Evolutionary conservation across 345 rosid species (phyloP).

Genomic region (Microcos paniculata): DNA sequence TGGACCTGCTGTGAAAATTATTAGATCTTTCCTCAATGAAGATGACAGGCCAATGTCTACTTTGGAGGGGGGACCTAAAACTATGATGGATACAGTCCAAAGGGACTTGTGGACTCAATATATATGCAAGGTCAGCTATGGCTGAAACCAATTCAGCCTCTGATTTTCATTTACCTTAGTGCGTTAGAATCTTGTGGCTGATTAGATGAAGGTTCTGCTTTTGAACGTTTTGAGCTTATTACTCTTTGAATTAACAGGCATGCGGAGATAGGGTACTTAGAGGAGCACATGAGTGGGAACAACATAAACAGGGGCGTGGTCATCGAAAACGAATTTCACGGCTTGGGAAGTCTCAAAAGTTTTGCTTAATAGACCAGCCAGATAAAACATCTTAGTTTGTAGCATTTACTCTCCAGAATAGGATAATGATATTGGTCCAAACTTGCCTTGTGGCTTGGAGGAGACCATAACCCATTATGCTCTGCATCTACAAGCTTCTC

Average conservation of each 20-base stretch:
- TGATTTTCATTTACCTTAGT: neutral
- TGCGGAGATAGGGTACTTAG: constrained; percentile 85
- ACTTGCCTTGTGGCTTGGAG: neutral
- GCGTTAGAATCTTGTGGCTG: neutral
- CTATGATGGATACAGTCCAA: constrained; percentile 21
- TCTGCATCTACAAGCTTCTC: neutral
- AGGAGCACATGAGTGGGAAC: constrained; percentile 96
- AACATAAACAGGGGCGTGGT: constrained; percentile 72
- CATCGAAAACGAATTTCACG: constrained; percentile 70
- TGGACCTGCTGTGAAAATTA: constrained; percentile 49
- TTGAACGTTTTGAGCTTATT: neutral
- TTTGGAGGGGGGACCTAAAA: constrained; percentile 10
- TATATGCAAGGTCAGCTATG: constrained; percentile 62
- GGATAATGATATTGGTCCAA: neutral
- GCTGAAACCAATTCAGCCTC: neutral
- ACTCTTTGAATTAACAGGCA: constrained; percentile 42
- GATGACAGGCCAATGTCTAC: constrained; percentile 15
- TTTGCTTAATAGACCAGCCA: constrained; percentile 20
- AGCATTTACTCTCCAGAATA: neutral
- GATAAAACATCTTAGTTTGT: constrained; percentile 3
- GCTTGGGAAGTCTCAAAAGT: constrained; percentile 38
- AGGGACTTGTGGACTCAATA: constrained; percentile 91
- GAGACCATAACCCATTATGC: neutral
- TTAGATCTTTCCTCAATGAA: constrained; percentile 46
- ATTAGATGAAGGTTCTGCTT: neutral